phyloP scores from a whole-genome alignment of 164 flowering plant species.

The Liquidambar formosana region DNA sequence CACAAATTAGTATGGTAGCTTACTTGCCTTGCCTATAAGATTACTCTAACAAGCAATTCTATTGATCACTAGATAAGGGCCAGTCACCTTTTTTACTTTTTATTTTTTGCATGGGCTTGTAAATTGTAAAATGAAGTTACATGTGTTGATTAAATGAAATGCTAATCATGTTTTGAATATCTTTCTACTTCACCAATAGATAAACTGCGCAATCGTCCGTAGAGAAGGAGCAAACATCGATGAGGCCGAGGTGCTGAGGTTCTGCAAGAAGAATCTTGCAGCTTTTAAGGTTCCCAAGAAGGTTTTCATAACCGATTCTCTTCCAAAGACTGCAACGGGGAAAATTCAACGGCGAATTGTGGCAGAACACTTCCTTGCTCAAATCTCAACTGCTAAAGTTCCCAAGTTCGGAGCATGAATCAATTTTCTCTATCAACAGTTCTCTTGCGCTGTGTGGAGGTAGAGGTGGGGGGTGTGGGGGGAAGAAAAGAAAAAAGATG shows the following conservation, averaged over 20 bases:
- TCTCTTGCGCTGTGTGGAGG: no score
- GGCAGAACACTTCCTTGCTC: constrained; percentile 85
- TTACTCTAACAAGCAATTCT: no score
- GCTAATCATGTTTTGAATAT: no score
- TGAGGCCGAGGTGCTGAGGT: constrained; percentile 48
- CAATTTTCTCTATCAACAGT: not conserved
- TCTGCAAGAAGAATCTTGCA: constrained; percentile 67
- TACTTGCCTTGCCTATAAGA: no score
- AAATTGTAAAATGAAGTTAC: no score
- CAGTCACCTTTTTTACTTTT: no score
- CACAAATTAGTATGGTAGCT: no score
- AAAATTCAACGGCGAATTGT: constrained; percentile 87
- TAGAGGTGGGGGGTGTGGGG: no score
- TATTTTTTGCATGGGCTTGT: no score
- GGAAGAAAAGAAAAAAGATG: no score
- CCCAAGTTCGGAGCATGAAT: constrained; percentile 73
- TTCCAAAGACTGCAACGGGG: constrained; percentile 91
- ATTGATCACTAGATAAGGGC: no score
- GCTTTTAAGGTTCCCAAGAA: constrained; percentile 81
- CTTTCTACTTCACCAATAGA: constrained; percentile 34
- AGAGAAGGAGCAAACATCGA: constrained; percentile 57
- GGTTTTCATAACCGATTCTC: constrained; percentile 72
- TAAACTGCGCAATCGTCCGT: constrained; percentile 81
- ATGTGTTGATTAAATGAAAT: no score
- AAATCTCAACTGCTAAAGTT: constrained; percentile 75